Percentiles rank a stretch among this genome's conserved stretches.
phyloP scores from a whole-genome alignment of 495 filamentous ascomycete genomes.

The Lichina pygmaea region DNA sequence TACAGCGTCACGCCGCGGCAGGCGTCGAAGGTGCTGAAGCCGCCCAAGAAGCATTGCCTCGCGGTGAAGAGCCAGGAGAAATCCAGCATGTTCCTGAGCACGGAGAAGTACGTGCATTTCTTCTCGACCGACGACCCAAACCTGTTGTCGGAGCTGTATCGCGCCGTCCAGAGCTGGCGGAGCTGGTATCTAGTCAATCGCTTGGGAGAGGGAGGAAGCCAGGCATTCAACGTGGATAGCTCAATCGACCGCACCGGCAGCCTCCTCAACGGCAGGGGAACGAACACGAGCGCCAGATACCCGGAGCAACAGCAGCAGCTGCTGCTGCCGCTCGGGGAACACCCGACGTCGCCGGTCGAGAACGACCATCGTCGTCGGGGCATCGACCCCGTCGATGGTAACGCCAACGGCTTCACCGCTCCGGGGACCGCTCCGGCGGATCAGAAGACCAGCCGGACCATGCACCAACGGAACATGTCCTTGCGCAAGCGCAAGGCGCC shows the following conservation, averaged over 20 bases:
- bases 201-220: slow-evolving; percentile 22
- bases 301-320: not conserved
- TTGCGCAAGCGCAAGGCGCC: slow-evolving; percentile 18
- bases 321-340: not conserved
- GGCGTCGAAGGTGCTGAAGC: slow-evolving; percentile 32
- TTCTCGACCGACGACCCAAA: slow-evolving; percentile 52
- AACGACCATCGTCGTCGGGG: not conserved
- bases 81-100: slow-evolving; percentile 53
- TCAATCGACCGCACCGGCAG: not conserved
- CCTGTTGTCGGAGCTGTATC: slow-evolving; percentile 38
- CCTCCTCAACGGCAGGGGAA: not conserved
- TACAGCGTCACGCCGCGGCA: slow-evolving; percentile 45
- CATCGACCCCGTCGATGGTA: slow-evolving; percentile 1
- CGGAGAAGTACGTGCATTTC: slow-evolving; percentile 72
- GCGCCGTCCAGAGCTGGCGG: slow-evolving; percentile 49
- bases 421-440: slow-evolving; percentile 6
- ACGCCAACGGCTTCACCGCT: slow-evolving; percentile 4
- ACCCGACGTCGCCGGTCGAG: not conserved
- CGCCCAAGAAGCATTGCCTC: slow-evolving; percentile 57
- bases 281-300: not conserved
- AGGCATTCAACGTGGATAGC: slow-evolving; percentile 1
- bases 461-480: slow-evolving; percentile 12
- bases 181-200: slow-evolving; percentile 65
- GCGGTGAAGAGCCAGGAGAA: slow-evolving; percentile 90
- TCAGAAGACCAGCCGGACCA: slow-evolving; percentile 7